phyloP scores from a whole-genome alignment of 2,329 filamentous ascomycete genomes.

The Cladosporium sp. region DNA sequence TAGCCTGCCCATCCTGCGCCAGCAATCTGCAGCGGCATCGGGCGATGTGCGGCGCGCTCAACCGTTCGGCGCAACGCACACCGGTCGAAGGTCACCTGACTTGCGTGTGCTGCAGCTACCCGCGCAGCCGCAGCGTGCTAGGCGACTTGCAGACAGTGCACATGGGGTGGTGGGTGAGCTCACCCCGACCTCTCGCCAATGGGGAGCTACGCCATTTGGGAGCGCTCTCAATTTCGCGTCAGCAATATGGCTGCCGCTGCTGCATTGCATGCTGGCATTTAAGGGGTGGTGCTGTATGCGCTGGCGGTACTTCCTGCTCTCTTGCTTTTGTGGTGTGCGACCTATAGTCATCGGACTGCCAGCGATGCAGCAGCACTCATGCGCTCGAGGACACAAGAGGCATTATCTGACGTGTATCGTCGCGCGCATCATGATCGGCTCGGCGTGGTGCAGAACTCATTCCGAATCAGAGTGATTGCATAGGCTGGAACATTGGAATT shows the following conservation, averaged over 20 bases:
- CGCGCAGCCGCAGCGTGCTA: constrained; percentile 10
- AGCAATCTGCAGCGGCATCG: constrained; percentile 16
- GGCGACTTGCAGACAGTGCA: constrained; percentile 14
- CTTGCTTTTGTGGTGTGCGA: constrained; percentile 10
- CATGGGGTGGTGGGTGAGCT: constrained; percentile 6
- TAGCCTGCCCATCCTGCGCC: constrained; percentile 6
- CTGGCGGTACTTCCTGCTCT: constrained; percentile 9
- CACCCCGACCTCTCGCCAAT: constrained; percentile 9
- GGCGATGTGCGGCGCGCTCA: constrained; percentile 6
- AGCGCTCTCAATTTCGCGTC: constrained; percentile 1
- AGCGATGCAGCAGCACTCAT: constrained; percentile 3
- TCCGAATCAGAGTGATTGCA: constrained; percentile 2
- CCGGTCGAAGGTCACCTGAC: constrained; percentile 19
- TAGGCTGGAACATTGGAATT: neutral
- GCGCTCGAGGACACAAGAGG: constrained; percentile 4
- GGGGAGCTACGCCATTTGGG: neutral
- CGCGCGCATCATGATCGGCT: constrained; percentile 3
- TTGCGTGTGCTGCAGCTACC: constrained; percentile 14
- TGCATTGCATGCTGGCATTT: constrained; percentile 3
- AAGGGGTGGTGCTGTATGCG: constrained; percentile 12
- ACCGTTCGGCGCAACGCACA: constrained; percentile 13
- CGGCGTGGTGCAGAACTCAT: neutral
- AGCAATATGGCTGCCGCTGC: constrained; percentile 11
- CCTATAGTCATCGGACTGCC: constrained; percentile 4
- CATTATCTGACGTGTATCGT: constrained; percentile 12